Evolutionary conservation across 768 basidiomycete species (phyloP), one percentile per base, ranked within the genome.

Genomic region (Boletus barrowsii): DNA sequence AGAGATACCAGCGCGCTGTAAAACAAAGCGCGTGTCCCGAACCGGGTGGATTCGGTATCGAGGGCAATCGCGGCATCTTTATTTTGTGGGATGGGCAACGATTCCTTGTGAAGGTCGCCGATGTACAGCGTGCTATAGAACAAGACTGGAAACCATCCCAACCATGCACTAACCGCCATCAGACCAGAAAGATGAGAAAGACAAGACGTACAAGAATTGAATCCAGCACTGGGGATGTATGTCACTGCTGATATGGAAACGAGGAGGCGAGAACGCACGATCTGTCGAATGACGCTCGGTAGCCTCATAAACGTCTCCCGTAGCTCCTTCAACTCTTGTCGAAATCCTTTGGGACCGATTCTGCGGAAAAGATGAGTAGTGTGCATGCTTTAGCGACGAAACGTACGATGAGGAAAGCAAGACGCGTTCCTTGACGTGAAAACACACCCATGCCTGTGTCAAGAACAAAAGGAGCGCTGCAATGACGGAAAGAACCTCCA

Each of bases 81-180:
- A 0, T 63, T 74, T 54, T 63, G 64, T 41, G 56, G 68, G 26
- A 61, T 56, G 35, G 65, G 71, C 13, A 73, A 77, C 10, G 76
- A 60, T 3, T 72, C 76, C 56, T 84, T 88, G 76, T 97, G 84
- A 11, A 96, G 78, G 61, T 96, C 95, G 11, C 90, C 90, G 50
- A 97, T 79, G 72, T 93, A 98, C 24, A 91, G 75, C 2, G 89
- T 88, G 4, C 86, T 87, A 74, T 93, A 95, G 72, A 95, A 94
- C 1, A 96, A 76, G 24, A 93, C 73, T 0, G 95, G 94, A 64
- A 96, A 97, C 96, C 96, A 98, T 9, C 83, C 89, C 55, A 94
- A 77, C 85, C 85, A 95, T 13, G 84, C 80, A 56, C 90, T 92
- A 52, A 11, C 15, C 17, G 42, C n/a, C 5, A 20, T 63, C 17